These are phyloP conservation scores for Fusarium coicis DNA, from an alignment of 2,329 filamentous ascomycete species.

Conservation along the genomic window DNA sequence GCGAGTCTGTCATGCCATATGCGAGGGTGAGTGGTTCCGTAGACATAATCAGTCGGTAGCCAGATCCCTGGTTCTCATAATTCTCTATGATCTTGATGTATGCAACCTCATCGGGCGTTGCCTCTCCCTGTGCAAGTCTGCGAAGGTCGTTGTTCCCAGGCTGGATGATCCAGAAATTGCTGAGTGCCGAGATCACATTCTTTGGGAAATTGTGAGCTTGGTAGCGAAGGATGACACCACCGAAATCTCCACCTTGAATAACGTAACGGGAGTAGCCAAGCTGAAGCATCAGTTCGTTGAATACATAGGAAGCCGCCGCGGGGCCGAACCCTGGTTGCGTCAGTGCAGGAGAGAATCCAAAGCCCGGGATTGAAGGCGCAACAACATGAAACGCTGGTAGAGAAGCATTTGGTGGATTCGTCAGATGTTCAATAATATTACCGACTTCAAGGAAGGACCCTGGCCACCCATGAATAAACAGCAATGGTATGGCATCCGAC, in stretches of 20 bases:
- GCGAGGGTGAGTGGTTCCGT: background rate
- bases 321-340: background rate
- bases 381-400: background rate
- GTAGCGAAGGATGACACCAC: background rate
- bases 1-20: background rate
- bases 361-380: background rate
- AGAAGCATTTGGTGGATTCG: background rate
- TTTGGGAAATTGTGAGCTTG: background rate
- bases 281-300: background rate
- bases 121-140: background rate
- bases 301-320: background rate
- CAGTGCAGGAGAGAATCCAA: background rate
- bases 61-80: background rate
- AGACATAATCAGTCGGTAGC: background rate
- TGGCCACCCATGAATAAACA: background rate
- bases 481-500: fast-evolving
- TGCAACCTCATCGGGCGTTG: background rate
- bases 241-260: slow-evolving; percentile 1
- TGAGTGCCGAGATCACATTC: background rate
- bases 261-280: background rate
- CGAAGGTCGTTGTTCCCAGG: background rate
- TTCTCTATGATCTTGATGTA: background rate
- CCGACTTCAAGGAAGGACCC: background rate
- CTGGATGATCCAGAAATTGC: background rate
- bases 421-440: background rate